phyloP scores from a whole-genome alignment of 2,329 filamentous ascomycete genomes.

The Lachnellula cervina region DNA sequence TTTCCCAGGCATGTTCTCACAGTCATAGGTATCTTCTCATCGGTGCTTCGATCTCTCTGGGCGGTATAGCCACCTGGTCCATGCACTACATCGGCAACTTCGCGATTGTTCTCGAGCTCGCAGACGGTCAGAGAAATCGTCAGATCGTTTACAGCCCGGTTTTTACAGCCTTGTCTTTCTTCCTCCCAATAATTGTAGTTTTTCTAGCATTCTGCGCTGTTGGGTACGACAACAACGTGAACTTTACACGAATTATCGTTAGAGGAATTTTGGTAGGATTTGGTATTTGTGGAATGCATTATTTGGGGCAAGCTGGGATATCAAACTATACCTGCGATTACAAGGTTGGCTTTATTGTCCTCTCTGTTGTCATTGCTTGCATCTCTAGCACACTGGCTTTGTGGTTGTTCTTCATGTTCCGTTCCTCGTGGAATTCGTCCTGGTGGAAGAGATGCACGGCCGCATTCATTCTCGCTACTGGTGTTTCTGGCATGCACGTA shows the following conservation, averaged over 20 bases:
- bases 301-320: conserved; percentile 79
- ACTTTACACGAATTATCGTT: conserved; percentile 52
- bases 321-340: conserved; percentile 69
- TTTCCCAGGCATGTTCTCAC: background rate
- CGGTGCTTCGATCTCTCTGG: conserved; percentile 65
- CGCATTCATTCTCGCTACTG: conserved; percentile 38
- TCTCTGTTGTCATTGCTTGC: conserved; percentile 67
- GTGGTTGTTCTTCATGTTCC: conserved; percentile 71
- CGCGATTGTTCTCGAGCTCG: conserved; percentile 61
- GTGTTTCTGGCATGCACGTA: background rate
- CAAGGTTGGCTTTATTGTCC: conserved; percentile 50
- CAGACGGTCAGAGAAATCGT: conserved; percentile 52
- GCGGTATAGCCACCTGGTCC: conserved; percentile 69
- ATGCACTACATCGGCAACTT: conserved; percentile 83
- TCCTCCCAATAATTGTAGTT: conserved; percentile 72
- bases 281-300: conserved; percentile 82
- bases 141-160: conserved; percentile 70
- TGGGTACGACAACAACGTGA: conserved; percentile 53
- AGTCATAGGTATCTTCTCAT: conserved; percentile 54
- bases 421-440: conserved; percentile 69
- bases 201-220: conserved; percentile 67
- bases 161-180: conserved; percentile 72
- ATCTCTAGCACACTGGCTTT: conserved; percentile 66
- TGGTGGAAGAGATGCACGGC: conserved; percentile 71
- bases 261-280: conserved; percentile 68